A percentile compares a stretch with the other conserved stretches of the same genome.
Conservation (phyloP, 176 grass and related monocot species). For the Bromus sterilis region DNA sequence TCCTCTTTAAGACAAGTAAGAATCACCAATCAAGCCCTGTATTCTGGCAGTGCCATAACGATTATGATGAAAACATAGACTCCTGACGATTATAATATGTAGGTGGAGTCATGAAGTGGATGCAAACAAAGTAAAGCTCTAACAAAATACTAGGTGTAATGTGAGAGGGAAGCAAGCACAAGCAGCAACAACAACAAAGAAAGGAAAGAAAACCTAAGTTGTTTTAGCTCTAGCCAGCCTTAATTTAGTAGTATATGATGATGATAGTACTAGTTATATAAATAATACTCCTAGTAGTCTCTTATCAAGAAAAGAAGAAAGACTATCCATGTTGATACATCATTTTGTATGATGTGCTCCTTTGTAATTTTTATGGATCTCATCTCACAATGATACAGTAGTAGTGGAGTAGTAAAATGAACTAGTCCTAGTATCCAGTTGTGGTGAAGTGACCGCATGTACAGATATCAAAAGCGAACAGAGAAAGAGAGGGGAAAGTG, state of each 20-base stretch:
- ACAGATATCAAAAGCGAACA: conserved; percentile 49
- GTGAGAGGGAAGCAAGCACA: conserved; percentile 13
- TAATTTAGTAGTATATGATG: conserved; percentile 22
- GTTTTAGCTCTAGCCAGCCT: conserved; percentile 28
- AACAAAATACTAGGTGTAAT: conserved; percentile 26
- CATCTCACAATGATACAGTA: conserved; percentile 11
- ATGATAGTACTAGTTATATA: conserved; percentile 8
- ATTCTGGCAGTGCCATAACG: no score
- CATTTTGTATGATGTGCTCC: conserved; percentile 3
- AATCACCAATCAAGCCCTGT: neutral
- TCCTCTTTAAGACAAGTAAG: conserved; percentile 44
- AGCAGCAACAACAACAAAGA: conserved; percentile 9
- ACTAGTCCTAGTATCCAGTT: conserved; percentile 10
- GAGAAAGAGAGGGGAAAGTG: conserved; percentile 25
- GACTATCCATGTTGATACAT: neutral
- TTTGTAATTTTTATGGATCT: neutral
- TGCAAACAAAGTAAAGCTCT: conserved; percentile 24
- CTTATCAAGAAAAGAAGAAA: conserved; percentile 3
- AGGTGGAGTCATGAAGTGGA: conserved; percentile 37
- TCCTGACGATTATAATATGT: conserved; percentile 33
- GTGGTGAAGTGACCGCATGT: conserved; percentile 26
- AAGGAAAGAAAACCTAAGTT: conserved; percentile 28
- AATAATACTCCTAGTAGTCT: conserved; percentile 9
- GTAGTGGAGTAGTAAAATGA: neutral
- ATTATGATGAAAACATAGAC: neutral